Percentiles rank a stretch among this genome's conserved stretches.
Conservation (phyloP, 176 grass and related monocot genomes). For the Oryza brachyantha region DNA sequence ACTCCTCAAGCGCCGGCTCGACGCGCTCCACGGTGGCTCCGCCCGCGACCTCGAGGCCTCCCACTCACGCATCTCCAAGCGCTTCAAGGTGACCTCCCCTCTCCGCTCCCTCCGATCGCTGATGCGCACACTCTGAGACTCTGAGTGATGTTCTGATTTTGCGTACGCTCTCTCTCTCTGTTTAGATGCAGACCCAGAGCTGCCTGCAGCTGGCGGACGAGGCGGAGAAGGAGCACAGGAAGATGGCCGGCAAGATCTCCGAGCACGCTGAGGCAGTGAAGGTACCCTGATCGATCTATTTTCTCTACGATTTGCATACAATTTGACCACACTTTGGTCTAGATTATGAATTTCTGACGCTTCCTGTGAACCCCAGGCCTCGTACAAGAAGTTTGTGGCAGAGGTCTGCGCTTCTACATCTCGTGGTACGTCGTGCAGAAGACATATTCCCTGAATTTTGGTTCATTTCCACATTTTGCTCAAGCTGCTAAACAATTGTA, state of each 20-base stretch:
- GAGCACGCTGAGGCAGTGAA: constrained; percentile 40
- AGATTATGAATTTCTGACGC: background rate
- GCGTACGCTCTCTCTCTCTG: background rate
- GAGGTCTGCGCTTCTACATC: constrained; percentile 55
- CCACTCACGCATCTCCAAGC: constrained; percentile 58
- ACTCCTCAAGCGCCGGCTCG: constrained; percentile 56
- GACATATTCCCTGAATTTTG: constrained; percentile 5
- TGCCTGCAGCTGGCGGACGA: constrained; percentile 47
- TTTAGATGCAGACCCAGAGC: constrained; percentile 57
- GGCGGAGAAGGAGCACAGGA: constrained; percentile 48
- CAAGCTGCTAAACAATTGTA: too few relatives aligned
- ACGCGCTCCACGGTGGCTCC: constrained; percentile 40
- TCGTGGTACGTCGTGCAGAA: constrained; percentile 42
- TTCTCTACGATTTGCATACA: background rate
- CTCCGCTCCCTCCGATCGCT: background rate
- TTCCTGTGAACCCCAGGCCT: constrained; percentile 34
- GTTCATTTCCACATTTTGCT: background rate
- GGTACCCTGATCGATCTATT: constrained; percentile 5
- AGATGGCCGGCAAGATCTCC: constrained; percentile 43
- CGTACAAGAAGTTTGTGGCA: constrained; percentile 51
- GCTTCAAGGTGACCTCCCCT: constrained; percentile 43
- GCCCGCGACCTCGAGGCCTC: constrained; percentile 40
- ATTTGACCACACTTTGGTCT: background rate
- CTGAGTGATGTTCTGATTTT: background rate
- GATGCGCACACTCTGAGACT: background rate